Conservation (phyloP, 1,139 yeast genomes). For the Magnusiomyces tetraspermus region DNA sequence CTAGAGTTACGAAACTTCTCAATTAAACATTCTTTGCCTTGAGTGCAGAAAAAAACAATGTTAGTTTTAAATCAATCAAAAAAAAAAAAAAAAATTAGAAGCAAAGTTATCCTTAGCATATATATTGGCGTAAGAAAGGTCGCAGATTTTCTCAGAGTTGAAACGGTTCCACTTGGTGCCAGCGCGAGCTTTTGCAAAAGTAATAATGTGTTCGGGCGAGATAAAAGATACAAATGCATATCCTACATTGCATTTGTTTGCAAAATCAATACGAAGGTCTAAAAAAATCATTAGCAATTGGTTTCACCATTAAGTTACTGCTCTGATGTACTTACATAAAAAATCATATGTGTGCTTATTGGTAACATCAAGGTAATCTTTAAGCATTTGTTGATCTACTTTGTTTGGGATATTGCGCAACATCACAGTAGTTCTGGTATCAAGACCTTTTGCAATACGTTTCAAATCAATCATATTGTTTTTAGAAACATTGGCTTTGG, state of each 20-base stretch:
- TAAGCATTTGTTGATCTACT: constrained; percentile 38
- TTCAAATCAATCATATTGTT: constrained; percentile 32
- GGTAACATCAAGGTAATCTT: constrained; percentile 40
- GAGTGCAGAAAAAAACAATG: constrained; percentile 22
- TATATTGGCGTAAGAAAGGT: constrained; percentile 42
- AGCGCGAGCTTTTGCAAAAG: constrained; percentile 38
- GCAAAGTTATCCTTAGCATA: constrained; percentile 18
- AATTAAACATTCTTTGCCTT: constrained; percentile 38
- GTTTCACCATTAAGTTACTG: background rate
- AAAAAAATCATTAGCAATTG: background rate
- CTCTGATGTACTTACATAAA: constrained; percentile 33
- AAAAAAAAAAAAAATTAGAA: background rate
- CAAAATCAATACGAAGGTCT: constrained; percentile 43
- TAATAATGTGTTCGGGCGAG: constrained; percentile 37
- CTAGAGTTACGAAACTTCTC: constrained; percentile 42
- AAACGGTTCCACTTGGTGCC: constrained; percentile 42
- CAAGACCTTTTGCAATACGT: constrained; percentile 35
- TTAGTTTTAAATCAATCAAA: constrained; percentile 9
- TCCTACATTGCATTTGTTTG: constrained; percentile 44
- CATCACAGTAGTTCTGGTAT: constrained; percentile 42
- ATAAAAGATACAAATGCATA: constrained; percentile 45
- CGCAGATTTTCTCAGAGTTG: constrained; percentile 43
- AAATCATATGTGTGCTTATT: constrained; percentile 45
- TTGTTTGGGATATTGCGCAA: constrained; percentile 45
- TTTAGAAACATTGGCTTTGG: constrained; percentile 28